Conservation (phyloP, 768 basidiomycete species). For the Termitomyces sp. region DNA sequence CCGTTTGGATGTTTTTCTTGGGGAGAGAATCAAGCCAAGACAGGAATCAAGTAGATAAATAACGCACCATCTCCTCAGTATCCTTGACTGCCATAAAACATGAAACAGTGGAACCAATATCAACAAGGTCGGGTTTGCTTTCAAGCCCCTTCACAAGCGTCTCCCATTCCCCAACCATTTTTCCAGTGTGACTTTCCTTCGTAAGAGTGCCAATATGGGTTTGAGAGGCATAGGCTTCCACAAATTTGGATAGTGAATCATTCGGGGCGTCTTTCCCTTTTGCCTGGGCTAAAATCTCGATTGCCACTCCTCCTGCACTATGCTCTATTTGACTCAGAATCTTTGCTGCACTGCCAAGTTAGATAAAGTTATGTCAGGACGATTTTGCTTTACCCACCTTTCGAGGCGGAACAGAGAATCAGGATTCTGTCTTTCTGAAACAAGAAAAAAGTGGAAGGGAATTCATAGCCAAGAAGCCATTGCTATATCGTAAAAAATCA, state of each 20-base stretch:
- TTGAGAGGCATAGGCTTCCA: constrained; percentile 55
- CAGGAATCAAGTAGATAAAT: not conserved
- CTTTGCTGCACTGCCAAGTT: constrained; percentile 54
- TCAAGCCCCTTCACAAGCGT: constrained; percentile 50
- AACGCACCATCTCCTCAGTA: constrained; percentile 81
- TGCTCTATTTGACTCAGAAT: constrained; percentile 77
- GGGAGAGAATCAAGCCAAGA: not conserved
- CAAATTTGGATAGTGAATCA: constrained; percentile 70
- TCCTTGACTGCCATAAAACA: constrained; percentile 86
- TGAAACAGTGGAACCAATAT: constrained; percentile 75
- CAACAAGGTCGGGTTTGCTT: constrained; percentile 70
- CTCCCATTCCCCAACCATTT: constrained; percentile 86
- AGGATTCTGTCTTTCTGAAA: constrained; percentile 74
- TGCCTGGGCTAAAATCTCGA: constrained; percentile 77
- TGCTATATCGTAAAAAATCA: constrained; percentile 51
- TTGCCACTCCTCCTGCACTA: constrained; percentile 48
- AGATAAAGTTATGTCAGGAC: not conserved
- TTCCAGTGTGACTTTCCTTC: constrained; percentile 86
- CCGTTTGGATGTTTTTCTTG: constrained; percentile 76
- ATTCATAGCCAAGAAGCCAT: constrained; percentile 96
- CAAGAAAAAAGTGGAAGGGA: constrained; percentile 88
- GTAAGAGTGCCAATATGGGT: constrained; percentile 69
- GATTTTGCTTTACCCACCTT: constrained; percentile 49
- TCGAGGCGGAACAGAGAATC: constrained; percentile 84
- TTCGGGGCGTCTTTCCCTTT: constrained; percentile 77